Evolutionary conservation across 495 filamentous ascomycete species (phyloP), one percentile per base, ranked within the genome.

Genomic region (Daldinia vernicosa): DNA sequence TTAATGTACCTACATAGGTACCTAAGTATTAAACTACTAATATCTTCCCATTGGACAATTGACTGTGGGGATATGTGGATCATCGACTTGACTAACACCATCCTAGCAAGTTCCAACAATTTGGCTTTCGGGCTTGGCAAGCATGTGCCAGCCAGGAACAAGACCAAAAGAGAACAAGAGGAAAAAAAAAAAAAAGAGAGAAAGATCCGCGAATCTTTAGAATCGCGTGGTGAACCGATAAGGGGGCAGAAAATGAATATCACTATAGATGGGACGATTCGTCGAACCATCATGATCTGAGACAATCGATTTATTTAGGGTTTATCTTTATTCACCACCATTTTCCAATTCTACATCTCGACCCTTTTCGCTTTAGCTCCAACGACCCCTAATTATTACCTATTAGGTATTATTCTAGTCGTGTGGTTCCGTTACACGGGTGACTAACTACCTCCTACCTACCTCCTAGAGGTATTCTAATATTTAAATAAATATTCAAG

Each of bases 261-360:
- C 65, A 55, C 24, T 69, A 12, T 51, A 28, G 3, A 72, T 72
- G 70, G 70, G 50, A 72, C 70, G 70, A 72, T 72, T 40, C 60
- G 65, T 72, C 70, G 70, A 72, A 72, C 70, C 70, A 72, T 68
- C 60, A 72, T 72, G 70, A 72, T n/a, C 70, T 72, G 70, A 72
- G 70, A 72, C 4, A 40, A 15, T 60, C 52, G 39, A 8, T 59
- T 66, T 54, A 37, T 52, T 27, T 40, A 19, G 9, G 0, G 27
- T 26, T 35, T 39, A 22, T 39, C n/a, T 33, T 28, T 52, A 26
- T 40, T 59, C 32, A 15, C 24, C 27, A 22, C 52, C 17, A 11
- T 35, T 22, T 57, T 45, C 7, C 6, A 4, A 45, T 45, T 56
- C 17, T 33, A 56, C 17, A 56, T 24, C 30, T 56, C 30, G 1